Percentiles rank a stretch among this genome's conserved stretches.
phyloP scores from a whole-genome alignment of 768 basidiomycete genomes.

The Heimioporus sp. region DNA sequence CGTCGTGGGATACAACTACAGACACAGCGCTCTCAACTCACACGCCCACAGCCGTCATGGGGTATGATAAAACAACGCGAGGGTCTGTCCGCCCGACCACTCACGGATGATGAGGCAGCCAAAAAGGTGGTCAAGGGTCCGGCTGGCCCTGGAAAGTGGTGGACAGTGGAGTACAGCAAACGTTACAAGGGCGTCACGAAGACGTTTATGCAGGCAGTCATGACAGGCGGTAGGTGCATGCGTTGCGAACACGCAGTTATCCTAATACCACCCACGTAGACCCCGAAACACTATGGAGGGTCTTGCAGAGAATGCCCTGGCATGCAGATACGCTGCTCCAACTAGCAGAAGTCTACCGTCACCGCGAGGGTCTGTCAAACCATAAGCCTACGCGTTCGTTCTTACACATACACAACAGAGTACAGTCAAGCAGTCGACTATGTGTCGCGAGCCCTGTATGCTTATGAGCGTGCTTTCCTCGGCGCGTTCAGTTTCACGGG shows the following conservation, averaged over 20 bases:
- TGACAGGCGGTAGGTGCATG: conserved; percentile 66
- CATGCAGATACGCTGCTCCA: conserved; percentile 80
- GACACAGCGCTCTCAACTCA: conserved; percentile 64
- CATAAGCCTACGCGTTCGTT: not conserved
- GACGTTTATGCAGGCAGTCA: conserved; percentile 78
- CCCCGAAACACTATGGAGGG: conserved; percentile 72
- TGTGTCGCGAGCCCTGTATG: conserved; percentile 90
- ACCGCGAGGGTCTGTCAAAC: conserved; percentile 73
- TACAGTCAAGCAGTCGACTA: conserved; percentile 82
- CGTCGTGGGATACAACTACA: conserved; percentile 37
- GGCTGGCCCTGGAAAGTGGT: conserved; percentile 69
- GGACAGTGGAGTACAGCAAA: conserved; percentile 85
- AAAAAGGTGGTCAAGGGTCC: conserved; percentile 43
- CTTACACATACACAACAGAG: conserved; percentile 44
- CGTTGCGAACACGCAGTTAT: not conserved
- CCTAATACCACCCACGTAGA: conserved; percentile 41
- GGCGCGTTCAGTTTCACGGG: conserved; percentile 83
- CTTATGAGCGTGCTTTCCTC: conserved; percentile 87
- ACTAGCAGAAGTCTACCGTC: conserved; percentile 40
- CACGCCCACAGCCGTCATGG: conserved; percentile 75
- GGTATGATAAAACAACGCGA: conserved; percentile 66
- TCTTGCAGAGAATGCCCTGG: conserved; percentile 81
- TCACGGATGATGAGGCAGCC: conserved; percentile 54
- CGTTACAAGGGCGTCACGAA: conserved; percentile 80
- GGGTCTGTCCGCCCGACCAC: conserved; percentile 63